These are phyloP conservation scores for Casaregolazyma suthepensis DNA, from an alignment of 1,139 yeast species.

Conservation along the genomic window DNA sequence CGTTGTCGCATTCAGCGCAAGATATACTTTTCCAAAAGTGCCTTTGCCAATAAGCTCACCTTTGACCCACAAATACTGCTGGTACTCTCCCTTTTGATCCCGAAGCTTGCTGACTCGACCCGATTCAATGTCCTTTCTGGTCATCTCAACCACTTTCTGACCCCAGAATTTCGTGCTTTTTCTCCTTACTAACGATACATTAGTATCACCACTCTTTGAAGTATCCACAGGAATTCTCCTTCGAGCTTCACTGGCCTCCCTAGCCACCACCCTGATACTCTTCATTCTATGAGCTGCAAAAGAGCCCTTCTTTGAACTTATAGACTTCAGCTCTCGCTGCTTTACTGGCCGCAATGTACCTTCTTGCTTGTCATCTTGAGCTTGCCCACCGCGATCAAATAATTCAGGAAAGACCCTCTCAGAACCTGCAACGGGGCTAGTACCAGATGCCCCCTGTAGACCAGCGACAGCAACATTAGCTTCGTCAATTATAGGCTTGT, in stretches of 20 bases:
- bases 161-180: conserved; percentile 98
- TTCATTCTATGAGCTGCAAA: conserved; percentile 48
- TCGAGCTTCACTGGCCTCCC: conserved; percentile 72
- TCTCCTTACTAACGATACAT: conserved; percentile 45
- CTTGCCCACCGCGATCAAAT: conserved; percentile 17
- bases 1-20: conserved; percentile 90
- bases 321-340: background rate
- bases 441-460: background rate
- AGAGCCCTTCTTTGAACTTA: background rate
- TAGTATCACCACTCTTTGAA: conserved; percentile 12
- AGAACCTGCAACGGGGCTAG: conserved; percentile 4
- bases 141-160: conserved; percentile 83
- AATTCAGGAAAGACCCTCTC: conserved; percentile 12
- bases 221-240: conserved; percentile 32
- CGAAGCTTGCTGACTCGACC: conserved; percentile 54
- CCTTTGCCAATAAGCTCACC: conserved; percentile 97
- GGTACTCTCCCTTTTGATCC: conserved; percentile 59
- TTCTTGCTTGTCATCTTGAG: conserved; percentile 22
- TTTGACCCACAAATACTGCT: conserved; percentile 94
- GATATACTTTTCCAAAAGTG: conserved; percentile 91
- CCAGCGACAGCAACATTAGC: conserved; percentile 47
- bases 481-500: conserved; percentile 83
- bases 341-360: background rate
- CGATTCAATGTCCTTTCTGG: conserved; percentile 58
- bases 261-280: conserved; percentile 85